A percentile compares a stretch with the other conserved stretches of the same genome.
Conservation (phyloP, 106 monocot species). For the Acorus calamus region DNA sequence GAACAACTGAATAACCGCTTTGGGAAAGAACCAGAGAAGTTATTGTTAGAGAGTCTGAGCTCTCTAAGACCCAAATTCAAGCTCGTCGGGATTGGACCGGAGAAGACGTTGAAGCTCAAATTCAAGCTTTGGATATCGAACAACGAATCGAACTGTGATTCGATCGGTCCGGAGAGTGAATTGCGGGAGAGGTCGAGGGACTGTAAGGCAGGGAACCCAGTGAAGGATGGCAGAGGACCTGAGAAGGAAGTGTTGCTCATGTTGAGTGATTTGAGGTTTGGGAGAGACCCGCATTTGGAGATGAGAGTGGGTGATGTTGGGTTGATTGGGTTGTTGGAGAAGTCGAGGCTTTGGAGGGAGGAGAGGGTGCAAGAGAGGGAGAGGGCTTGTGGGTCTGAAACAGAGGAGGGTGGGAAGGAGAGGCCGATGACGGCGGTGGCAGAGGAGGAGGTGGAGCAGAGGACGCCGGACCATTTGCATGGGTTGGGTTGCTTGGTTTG, state of each 20-base stretch:
- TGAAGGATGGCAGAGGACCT: conserved; percentile 11
- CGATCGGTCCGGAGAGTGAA: conserved; percentile 1
- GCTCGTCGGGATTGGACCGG: conserved; percentile 5
- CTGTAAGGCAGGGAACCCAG: conserved; percentile 18
- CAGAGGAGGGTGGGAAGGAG: conserved; percentile 9
- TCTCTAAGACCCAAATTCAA: conserved; percentile 9
- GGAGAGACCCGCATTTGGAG: conserved; percentile 12
- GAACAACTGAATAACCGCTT: background rate
- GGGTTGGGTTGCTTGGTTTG: background rate
- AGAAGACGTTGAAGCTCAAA: conserved; percentile 16
- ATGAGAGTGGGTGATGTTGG: conserved; percentile 8
- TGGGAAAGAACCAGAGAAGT: conserved; percentile 23
- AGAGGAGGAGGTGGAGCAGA: conserved; percentile 6
- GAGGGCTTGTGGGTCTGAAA: conserved; percentile 4
- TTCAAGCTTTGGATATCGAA: conserved; percentile 21
- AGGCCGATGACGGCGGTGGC: conserved; percentile 9
- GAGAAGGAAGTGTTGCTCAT: conserved; percentile 19
- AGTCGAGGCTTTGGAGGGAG: conserved; percentile 17
- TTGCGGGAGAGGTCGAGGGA: conserved; percentile 36
- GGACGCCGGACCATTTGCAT: conserved; percentile 29
- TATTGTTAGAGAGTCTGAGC: conserved; percentile 22
- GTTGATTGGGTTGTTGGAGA: conserved; percentile 18
- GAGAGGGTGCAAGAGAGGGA: conserved; percentile 19
- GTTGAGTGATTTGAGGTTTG: conserved; percentile 26
- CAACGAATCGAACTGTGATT: conserved; percentile 5